Evolutionary conservation across 768 basidiomycete species (phyloP).

Genomic region (Pleurotus giganteus): DNA sequence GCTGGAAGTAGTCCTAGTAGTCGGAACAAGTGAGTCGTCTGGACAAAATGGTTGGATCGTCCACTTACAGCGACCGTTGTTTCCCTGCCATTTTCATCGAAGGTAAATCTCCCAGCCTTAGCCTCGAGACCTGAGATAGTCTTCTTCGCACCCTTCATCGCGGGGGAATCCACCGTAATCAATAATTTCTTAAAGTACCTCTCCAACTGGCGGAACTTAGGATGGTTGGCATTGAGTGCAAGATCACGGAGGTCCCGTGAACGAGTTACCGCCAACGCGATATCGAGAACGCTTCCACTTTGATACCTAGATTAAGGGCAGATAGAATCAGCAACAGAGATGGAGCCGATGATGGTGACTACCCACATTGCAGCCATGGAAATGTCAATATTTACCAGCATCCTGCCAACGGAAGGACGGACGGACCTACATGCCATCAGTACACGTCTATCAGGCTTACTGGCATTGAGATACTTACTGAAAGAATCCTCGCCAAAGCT

Average conservation of each 20-base stretch:
- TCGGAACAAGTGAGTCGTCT: neutral
- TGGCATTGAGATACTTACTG: slow-evolving; percentile 33
- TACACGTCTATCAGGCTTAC: neutral
- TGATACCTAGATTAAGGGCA: slow-evolving; percentile 22
- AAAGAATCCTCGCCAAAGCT: slow-evolving; percentile 47
- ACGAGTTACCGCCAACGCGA: slow-evolving; percentile 29
- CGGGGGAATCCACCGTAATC: slow-evolving; percentile 26
- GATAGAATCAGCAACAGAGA: neutral
- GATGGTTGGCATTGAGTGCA: slow-evolving; percentile 15
- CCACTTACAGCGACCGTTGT: slow-evolving; percentile 38
- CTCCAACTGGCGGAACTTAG: slow-evolving; percentile 30
- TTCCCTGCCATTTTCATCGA: slow-evolving; percentile 32
- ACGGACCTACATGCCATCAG: slow-evolving; percentile 34
- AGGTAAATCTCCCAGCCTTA: slow-evolving; percentile 35
- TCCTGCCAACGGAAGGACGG: slow-evolving; percentile 36
- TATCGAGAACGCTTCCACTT: slow-evolving; percentile 26
- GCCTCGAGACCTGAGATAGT: slow-evolving; percentile 35
- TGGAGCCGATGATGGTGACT: neutral
- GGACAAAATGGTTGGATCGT: neutral
- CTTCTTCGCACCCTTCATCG: slow-evolving; percentile 21
- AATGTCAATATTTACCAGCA: slow-evolving; percentile 47
- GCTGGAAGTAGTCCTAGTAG: slow-evolving; percentile 39
- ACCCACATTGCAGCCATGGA: slow-evolving; percentile 44
- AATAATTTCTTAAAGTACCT: slow-evolving; percentile 35
- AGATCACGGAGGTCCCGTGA: slow-evolving; percentile 27